Conservation (phyloP, 805 yeast genomes). For the Pichia eremophila region DNA sequence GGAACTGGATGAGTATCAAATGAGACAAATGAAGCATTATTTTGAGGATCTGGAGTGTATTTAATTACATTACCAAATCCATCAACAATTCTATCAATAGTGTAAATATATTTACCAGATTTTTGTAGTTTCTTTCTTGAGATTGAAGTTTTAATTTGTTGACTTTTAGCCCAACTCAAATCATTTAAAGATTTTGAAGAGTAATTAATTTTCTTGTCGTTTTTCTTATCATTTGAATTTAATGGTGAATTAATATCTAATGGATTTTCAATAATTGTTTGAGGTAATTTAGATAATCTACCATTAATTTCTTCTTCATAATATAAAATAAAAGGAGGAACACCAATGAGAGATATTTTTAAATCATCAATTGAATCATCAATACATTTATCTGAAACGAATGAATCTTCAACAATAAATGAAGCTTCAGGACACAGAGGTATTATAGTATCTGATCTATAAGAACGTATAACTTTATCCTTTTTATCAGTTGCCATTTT, state of each 20-base stretch:
- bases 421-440: slow-evolving; percentile 72
- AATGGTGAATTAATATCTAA: slow-evolving; percentile 40
- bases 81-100: slow-evolving; percentile 50
- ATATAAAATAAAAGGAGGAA: slow-evolving; percentile 61
- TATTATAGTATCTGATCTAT: slow-evolving; percentile 52
- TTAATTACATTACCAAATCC: slow-evolving; percentile 55
- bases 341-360: slow-evolving; percentile 54
- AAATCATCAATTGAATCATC: slow-evolving; percentile 35
- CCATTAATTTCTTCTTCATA: slow-evolving; percentile 40
- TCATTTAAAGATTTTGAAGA: slow-evolving; percentile 26
- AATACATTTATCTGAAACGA: slow-evolving; percentile 48
- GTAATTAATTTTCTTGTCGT: slow-evolving; percentile 15
- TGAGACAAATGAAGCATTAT: slow-evolving; percentile 32
- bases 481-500: slow-evolving; percentile 52
- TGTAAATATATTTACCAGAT: slow-evolving; percentile 47
- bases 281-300: slow-evolving; percentile 20
- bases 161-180: slow-evolving; percentile 28
- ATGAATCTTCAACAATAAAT: slow-evolving; percentile 24
- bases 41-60: slow-evolving; percentile 27
- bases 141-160: slow-evolving; percentile 20
- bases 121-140: slow-evolving; percentile 20
- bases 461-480: slow-evolving; percentile 47
- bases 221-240: slow-evolving; percentile 20
- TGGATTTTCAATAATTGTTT: slow-evolving; percentile 34
- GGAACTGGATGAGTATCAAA: slow-evolving; percentile 52